Evolutionary conservation across 1,284 basidiomycete species (phyloP).

Genomic region (Moesziomyces globuligerus): DNA sequence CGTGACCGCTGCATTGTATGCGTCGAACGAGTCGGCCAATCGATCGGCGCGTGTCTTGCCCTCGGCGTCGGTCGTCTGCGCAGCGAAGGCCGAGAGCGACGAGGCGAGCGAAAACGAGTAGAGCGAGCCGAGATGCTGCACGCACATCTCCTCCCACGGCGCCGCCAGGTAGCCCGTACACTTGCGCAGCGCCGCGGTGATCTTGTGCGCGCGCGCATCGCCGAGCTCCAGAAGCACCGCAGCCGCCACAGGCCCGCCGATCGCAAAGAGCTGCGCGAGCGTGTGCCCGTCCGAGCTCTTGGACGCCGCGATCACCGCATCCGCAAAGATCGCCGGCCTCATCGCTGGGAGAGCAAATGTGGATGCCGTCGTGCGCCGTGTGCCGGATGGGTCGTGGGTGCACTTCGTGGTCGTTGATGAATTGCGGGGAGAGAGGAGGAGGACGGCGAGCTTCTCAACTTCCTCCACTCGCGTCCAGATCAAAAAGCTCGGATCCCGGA

Average conservation of each 20-base stretch:
- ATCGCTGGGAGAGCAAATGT: conserved; percentile 12
- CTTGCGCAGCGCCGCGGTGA: conserved; percentile 38
- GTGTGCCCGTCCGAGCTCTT: conserved; percentile 29
- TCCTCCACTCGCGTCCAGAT: not conserved
- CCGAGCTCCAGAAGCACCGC: conserved; percentile 33
- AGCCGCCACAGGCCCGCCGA: conserved; percentile 30
- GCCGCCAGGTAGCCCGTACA: conserved; percentile 47
- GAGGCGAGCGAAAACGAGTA: conserved; percentile 43
- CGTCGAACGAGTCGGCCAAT: conserved; percentile 48
- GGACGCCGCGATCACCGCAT: conserved; percentile 37
- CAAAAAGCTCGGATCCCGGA: not conserved
- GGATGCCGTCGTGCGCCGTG: not conserved
- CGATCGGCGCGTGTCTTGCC: conserved; percentile 34
- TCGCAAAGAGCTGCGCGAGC: conserved; percentile 53
- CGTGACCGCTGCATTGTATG: conserved; percentile 44
- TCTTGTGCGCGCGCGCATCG: conserved; percentile 29
- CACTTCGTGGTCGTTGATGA: no score
- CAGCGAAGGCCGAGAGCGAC: conserved; percentile 10
- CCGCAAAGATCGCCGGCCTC: conserved; percentile 42
- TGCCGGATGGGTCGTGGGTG: not conserved
- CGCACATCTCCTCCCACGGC: conserved; percentile 60
- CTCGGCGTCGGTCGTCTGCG: conserved; percentile 16
- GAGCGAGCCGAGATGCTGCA: conserved; percentile 37
- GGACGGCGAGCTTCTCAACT: not conserved
- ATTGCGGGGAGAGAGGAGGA: not conserved